Conservation (phyloP, 345 rosid genomes). For the Citrus cavaleriei region DNA sequence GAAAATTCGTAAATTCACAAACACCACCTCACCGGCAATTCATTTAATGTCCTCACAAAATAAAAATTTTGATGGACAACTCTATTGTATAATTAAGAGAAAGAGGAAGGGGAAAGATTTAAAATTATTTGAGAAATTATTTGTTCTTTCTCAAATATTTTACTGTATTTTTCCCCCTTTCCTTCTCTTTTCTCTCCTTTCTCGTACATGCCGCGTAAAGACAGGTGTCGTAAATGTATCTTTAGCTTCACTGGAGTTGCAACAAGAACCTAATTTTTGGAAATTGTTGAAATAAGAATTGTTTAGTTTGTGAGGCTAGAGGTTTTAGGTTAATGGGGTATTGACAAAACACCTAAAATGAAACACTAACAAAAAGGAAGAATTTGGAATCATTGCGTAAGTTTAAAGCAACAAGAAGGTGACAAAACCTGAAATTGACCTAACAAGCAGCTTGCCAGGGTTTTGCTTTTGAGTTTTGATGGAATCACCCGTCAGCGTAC, state of each 20-base stretch:
- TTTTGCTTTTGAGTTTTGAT: slow-evolving; percentile 3
- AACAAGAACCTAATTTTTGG: neutral
- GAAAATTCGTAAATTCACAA: too few relatives aligned
- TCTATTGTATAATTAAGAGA: neutral
- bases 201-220: neutral
- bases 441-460: neutral
- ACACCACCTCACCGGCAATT: neutral
- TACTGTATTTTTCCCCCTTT: neutral
- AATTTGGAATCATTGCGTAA: neutral
- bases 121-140: too few relatives aligned
- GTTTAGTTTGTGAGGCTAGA: neutral
- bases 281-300: neutral
- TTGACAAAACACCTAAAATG: neutral
- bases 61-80: neutral
- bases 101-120: too few relatives aligned
- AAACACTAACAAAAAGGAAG: neutral
- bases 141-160: neutral
- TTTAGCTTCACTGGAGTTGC: neutral
- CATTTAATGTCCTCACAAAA: neutral
- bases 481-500: neutral
- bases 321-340: neutral
- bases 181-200: neutral
- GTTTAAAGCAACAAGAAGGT: neutral
- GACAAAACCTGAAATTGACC: slow-evolving; percentile 10
- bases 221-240: neutral